Base-by-base conservation (phyloP, 2,329 filamentous ascomycete genomes). In the Fusarium floridanum region DNA sequence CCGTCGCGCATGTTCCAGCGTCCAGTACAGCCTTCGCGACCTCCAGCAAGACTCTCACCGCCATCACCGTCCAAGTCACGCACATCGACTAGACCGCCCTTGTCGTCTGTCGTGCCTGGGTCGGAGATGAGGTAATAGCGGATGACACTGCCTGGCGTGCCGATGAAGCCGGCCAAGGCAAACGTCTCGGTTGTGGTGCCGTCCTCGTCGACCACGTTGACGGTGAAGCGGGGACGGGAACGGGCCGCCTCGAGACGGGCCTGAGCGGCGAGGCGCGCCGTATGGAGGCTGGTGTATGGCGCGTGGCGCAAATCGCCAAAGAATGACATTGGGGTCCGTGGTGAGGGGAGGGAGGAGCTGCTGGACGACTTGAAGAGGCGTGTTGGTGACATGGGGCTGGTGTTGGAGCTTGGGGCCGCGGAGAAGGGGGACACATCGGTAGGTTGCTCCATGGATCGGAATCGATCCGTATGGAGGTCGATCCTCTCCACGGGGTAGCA, bases 181-280 rank as follows among this genome's bases (percentile, higher is more conserved):
- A 88, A 89, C 3, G 86, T 85, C 34, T 91, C 87, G 1, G 86
- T 80, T 1, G 90, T 75, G 2, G 82, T 80, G 1, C 89, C 89
- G 16, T 86, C 81, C 69, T 90, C 88, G 68, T 88, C 86, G 3
- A 85, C 80, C 2, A 95, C 86, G 12, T 90, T 87, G 39, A 94
- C 85, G 9, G 86, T 85, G 78, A 91, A 91, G 17, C 86, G 85
- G 2, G 90, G 90, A 2, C 83, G 77, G 27, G 83, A 83, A 24
- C 87, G 85, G 0, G 91, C 90, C 22, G 87, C 85, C 41, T 93
- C 89, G 24, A 94, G 87, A 1, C 93, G 87, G 0, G 86, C 82
- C 79, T 95, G 93, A 0, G 93, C 93, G 17, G 90, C 88, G 8
- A 91, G 84, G 0, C 93, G 89, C 2, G 91, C 86, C 22, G 83